Evolutionary conservation across 2,329 filamentous ascomycete genomes (phyloP).

Genomic region (Coniochaeta sp.): DNA sequence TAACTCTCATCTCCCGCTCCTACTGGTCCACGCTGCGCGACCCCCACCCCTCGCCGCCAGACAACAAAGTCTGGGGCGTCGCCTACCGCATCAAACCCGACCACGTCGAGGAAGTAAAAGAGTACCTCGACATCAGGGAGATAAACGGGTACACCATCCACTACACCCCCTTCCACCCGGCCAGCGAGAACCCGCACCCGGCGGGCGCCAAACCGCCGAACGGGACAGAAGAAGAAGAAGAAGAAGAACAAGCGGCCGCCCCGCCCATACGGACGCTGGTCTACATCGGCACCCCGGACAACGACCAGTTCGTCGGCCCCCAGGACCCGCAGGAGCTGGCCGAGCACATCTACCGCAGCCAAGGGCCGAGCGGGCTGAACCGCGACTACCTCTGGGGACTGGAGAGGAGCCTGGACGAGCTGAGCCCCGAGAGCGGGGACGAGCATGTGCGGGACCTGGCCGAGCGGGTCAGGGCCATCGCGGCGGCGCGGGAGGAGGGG

Average conservation of each 20-base stretch:
- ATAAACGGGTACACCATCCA: conserved; percentile 97
- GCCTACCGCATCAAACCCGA: conserved; percentile 76
- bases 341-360: conserved; percentile 67
- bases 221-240: conserved; percentile 27
- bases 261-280: conserved; percentile 56
- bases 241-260: too few species aligned
- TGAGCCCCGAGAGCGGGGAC: conserved; percentile 73
- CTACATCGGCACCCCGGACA: conserved; percentile 90
- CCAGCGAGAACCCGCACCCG: too few species aligned
- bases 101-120: conserved; percentile 71
- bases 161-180: conserved; percentile 74
- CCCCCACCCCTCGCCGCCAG: conserved; percentile 47
- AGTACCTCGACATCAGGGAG: conserved; percentile 89
- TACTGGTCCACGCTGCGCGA: conserved; percentile 74
- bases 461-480: conserved; percentile 51
- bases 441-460: conserved; percentile 80
- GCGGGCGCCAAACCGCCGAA: too few species aligned
- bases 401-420: conserved; percentile 62
- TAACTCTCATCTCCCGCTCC: conserved; percentile 77
- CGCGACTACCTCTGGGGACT: conserved; percentile 81
- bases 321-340: conserved; percentile 74
- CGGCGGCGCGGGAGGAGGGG: conserved; percentile 12
- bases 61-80: conserved; percentile 76
- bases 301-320: conserved; percentile 83
- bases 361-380: conserved; percentile 82